phyloP scores from a whole-genome alignment of 345 rosid genomes.

The Arabidopsis arenosa region DNA sequence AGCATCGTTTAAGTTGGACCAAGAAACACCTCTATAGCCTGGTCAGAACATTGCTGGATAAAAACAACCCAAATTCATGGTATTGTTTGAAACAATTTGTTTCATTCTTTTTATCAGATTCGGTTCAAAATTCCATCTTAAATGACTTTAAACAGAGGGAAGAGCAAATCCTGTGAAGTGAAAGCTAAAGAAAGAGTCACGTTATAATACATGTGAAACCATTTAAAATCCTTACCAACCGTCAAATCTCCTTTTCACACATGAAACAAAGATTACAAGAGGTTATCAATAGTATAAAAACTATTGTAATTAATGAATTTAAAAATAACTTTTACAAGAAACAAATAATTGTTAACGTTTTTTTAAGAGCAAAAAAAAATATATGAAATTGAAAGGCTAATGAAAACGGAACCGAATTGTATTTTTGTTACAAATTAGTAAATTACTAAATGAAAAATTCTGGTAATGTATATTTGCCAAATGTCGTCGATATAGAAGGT shows the following conservation, averaged over 20 bases:
- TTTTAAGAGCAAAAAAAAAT: neutral
- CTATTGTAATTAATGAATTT: neutral
- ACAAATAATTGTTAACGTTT: neutral
- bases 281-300: neutral
- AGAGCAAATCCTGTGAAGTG: constrained; percentile 18
- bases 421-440: neutral
- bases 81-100: no score
- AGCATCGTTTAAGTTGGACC: no score
- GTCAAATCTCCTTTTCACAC: neutral
- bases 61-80: no score
- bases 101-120: no score
- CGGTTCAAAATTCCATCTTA: neutral
- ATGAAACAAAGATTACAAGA: neutral
- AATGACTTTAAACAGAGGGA: neutral
- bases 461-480: neutral
- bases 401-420: neutral
- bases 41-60: no score
- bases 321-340: neutral
- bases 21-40: no score
- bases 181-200: constrained; percentile 7
- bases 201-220: constrained; percentile 16
- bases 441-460: neutral
- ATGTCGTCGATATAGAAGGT: neutral
- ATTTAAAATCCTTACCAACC: neutral
- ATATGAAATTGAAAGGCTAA: neutral